Evolutionary conservation across 2,329 filamentous ascomycete species (phyloP).

Genomic region (Myriangium duriaei): DNA sequence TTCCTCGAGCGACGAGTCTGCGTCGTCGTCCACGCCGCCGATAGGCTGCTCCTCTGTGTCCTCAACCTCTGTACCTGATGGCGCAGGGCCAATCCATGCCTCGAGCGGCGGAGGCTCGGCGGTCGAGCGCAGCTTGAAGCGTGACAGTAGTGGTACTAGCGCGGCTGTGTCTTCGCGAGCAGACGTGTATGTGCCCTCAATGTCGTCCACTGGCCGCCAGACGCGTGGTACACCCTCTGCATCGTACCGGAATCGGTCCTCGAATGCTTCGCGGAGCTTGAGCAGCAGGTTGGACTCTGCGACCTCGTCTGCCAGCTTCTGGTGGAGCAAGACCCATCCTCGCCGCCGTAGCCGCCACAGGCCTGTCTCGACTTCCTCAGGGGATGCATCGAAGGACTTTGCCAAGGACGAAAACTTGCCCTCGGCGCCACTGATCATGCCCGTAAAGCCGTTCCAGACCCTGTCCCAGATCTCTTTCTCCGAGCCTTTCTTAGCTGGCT

Average conservation of each 20-base stretch:
- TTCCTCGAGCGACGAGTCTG: slow-evolving; percentile 77
- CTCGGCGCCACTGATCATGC: slow-evolving; percentile 76
- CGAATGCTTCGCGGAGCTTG: slow-evolving; percentile 95
- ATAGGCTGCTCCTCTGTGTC: slow-evolving; percentile 84
- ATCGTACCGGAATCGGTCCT: slow-evolving; percentile 98
- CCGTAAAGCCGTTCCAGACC: slow-evolving; percentile 76
- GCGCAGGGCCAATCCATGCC: slow-evolving; percentile 69
- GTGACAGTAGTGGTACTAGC: slow-evolving; percentile 76
- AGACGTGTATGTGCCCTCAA: slow-evolving; percentile 86
- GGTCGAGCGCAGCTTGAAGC: slow-evolving; percentile 66
- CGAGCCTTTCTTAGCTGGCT: slow-evolving; percentile 46
- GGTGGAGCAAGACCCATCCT: slow-evolving; percentile 80
- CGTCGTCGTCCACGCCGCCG: slow-evolving; percentile 86
- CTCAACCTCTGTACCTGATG: slow-evolving; percentile 61
- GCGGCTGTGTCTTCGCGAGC: slow-evolving; percentile 85
- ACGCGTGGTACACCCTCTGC: slow-evolving; percentile 88
- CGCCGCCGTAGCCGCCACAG: slow-evolving; percentile 87
- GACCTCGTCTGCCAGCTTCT: slow-evolving; percentile 91
- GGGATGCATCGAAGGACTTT: slow-evolving; percentile 82
- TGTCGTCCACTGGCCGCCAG: slow-evolving; percentile 93
- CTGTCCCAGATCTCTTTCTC: slow-evolving; percentile 94
- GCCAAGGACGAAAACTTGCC: slow-evolving; percentile 75
- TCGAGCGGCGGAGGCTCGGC: slow-evolving; percentile 69
- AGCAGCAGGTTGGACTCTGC: slow-evolving; percentile 94
- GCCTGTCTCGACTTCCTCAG: slow-evolving; percentile 83